Percentiles rank a stretch among this genome's conserved stretches.
Conservation (phyloP, 176 grass and related monocot genomes). For the Cenchrus fungigraminus region DNA sequence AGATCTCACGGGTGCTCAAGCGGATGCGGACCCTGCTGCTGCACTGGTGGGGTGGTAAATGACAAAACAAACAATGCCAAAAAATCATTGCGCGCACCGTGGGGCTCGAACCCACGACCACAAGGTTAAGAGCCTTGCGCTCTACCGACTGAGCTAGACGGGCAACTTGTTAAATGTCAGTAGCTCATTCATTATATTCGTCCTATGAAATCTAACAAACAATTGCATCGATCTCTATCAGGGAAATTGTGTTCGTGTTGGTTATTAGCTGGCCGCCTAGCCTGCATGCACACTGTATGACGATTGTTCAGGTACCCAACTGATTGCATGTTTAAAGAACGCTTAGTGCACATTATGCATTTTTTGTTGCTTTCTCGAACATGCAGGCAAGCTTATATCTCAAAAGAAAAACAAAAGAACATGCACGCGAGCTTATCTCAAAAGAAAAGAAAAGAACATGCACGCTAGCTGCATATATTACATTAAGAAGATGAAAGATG, state of each 20-base stretch:
- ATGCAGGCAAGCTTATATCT: no score
- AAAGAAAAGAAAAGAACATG: no score
- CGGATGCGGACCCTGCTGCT: no score
- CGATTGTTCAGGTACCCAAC: neutral
- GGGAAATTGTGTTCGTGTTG: neutral
- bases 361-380: neutral
- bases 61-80: neutral
- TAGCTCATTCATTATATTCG: no score
- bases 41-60: neutral
- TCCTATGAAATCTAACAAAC: no score
- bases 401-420: no score
- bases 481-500: no score
- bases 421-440: no score
- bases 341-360: neutral
- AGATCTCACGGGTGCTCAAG: no score
- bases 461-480: no score
- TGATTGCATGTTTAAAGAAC: neutral
- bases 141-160: slow-evolving; percentile 41
- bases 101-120: slow-evolving; percentile 74
- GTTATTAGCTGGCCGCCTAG: neutral
- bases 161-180: rapidly evolving
- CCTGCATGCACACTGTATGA: neutral
- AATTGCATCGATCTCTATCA: no score
- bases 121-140: slow-evolving; percentile 55
- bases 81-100: slow-evolving; percentile 42